Evolutionary conservation across 2,329 filamentous ascomycete genomes (phyloP).

Genomic region (Talaromyces sp.): DNA sequence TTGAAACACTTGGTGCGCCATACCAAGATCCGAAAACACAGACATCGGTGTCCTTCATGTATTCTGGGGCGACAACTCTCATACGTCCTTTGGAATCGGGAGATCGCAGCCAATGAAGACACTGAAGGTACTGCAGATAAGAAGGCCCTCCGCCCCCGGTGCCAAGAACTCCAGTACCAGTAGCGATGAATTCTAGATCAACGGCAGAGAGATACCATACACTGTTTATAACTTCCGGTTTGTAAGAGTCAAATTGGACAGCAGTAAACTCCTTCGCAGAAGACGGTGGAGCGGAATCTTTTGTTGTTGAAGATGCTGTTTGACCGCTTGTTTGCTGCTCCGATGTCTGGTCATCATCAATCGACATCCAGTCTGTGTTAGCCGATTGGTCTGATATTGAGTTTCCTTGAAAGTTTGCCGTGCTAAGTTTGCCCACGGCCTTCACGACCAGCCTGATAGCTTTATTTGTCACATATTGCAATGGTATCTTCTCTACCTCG

Average conservation of each 20-base stretch:
- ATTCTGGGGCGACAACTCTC: slow-evolving; percentile 13
- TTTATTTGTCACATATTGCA: slow-evolving; percentile 36
- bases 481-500: slow-evolving; percentile 43
- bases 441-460: slow-evolving; percentile 35
- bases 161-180: slow-evolving; percentile 38
- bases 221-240: slow-evolving; percentile 29
- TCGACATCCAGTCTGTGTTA: slow-evolving; percentile 3
- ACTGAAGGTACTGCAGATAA: slow-evolving; percentile 48
- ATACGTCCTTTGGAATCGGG: slow-evolving; percentile 25
- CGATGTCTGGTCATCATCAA: background rate
- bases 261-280: slow-evolving; percentile 24
- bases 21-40: slow-evolving; percentile 46
- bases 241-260: slow-evolving; percentile 32
- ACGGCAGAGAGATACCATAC: slow-evolving; percentile 39
- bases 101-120: slow-evolving; percentile 38
- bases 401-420: background rate
- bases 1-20: slow-evolving; percentile 34
- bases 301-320: background rate
- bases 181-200: slow-evolving; percentile 39
- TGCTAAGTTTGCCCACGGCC: slow-evolving; percentile 39
- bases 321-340: background rate
- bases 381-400: background rate
- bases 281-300: slow-evolving; percentile 5
- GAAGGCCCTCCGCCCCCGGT: slow-evolving; percentile 43
- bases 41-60: slow-evolving; percentile 36